Percentiles rank a stretch among this genome's conserved stretches.
These are phyloP conservation scores for Tricharina praecox DNA, from an alignment of 495 filamentous ascomycete genomes.

Conservation along the genomic window DNA sequence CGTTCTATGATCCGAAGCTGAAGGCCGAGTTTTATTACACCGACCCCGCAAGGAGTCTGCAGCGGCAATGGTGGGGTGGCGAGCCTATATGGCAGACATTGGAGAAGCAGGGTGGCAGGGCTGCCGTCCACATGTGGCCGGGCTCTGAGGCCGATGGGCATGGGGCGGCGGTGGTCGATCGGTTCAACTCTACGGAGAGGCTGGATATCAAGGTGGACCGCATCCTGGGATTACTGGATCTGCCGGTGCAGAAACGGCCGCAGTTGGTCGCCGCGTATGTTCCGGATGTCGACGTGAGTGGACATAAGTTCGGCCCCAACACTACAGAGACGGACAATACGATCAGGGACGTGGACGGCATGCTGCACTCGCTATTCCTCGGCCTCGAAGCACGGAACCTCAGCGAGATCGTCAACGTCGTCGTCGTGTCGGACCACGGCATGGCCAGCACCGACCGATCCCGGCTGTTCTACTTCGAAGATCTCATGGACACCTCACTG, in stretches of 20 bases:
- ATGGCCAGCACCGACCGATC: conserved; percentile 81
- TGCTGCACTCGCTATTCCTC: conserved; percentile 58
- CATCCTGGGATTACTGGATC: conserved; percentile 63
- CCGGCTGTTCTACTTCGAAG: conserved; percentile 84
- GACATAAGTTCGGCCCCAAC: conserved; percentile 80
- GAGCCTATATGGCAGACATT: conserved; percentile 91
- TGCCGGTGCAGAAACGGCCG: conserved; percentile 51
- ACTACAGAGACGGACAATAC: conserved; percentile 69
- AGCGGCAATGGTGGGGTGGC: conserved; percentile 80
- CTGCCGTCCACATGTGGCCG: conserved; percentile 96
- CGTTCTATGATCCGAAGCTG: conserved; percentile 69
- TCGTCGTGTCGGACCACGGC: conserved; percentile 94
- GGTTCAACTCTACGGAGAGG: conserved; percentile 59
- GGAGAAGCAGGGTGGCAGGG: conserved; percentile 54
- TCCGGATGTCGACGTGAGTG: conserved; percentile 71
- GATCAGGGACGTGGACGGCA: conserved; percentile 56
- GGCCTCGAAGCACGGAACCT: conserved; percentile 70
- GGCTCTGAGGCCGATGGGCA: conserved; percentile 69
- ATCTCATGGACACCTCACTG: conserved; percentile 34
- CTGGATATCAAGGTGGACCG: conserved; percentile 58
- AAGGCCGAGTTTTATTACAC: conserved; percentile 78
- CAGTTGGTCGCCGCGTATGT: conserved; percentile 91
- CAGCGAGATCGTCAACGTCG: conserved; percentile 79
- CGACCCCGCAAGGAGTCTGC: conserved; percentile 49
- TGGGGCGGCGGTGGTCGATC: conserved; percentile 52